Evolutionary conservation across 257 asterid species (phyloP).

Genomic region (Eucommia ulmoides): DNA sequence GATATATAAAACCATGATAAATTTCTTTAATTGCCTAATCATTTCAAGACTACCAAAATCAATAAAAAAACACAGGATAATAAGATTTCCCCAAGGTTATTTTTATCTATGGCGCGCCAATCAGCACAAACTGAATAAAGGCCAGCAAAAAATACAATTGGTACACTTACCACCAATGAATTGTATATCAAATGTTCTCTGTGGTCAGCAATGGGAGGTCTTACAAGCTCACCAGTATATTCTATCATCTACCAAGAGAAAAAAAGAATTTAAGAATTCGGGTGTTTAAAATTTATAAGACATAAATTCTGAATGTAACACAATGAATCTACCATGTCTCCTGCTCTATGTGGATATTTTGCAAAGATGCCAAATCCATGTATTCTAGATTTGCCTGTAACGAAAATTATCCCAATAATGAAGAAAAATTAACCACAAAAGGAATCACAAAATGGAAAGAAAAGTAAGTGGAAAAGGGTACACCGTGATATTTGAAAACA

Average conservation of each 20-base stretch:
- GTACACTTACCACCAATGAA: slow-evolving; percentile 72
- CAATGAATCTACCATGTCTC: slow-evolving; percentile 76
- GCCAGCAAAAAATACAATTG: no score
- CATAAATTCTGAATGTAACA: slow-evolving; percentile 1
- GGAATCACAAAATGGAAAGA: no score
- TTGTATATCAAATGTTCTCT: slow-evolving; percentile 85
- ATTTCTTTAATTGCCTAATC: no score
- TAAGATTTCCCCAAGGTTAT: no score
- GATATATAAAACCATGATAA: no score
- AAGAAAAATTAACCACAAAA: no score
- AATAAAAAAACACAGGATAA: no score
- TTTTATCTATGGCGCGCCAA: no score
- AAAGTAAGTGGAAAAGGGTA: no score
- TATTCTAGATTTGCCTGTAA: slow-evolving; percentile 83
- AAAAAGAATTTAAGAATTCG: slow-evolving; percentile 8
- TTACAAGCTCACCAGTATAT: slow-evolving; percentile 87
- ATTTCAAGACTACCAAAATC: no score
- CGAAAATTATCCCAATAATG: slow-evolving; percentile 18
- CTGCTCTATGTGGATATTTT: slow-evolving; percentile 75
- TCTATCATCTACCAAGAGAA: slow-evolving; percentile 60
- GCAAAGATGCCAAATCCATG: slow-evolving; percentile 96
- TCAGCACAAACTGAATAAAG: no score
- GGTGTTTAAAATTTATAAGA: slow-evolving; percentile 5
- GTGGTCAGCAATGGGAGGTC: slow-evolving; percentile 88
- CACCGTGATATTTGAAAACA: no score